Evolutionary conservation across 176 grass and related monocot species (phyloP), one percentile per base, ranked within the genome.

Genomic region (Metroxylon sagu): DNA sequence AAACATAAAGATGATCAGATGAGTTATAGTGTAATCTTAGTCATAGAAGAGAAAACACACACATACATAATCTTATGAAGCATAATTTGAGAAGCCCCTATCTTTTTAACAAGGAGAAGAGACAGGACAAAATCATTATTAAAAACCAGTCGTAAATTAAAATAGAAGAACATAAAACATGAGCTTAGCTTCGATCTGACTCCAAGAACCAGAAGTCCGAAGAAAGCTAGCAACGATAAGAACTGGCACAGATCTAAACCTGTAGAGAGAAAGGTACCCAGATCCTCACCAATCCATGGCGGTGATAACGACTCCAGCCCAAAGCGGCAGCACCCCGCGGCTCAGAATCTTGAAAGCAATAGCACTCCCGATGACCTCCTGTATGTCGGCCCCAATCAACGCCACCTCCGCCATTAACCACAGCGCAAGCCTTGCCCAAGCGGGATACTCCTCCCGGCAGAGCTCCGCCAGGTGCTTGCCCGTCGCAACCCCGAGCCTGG

Each of bases 291-390:
- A 90, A 63, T 96, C 91, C 75, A 87, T 64, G 62, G 91, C 91
- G 68, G 91, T 96, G 71, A 96, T 87, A 25, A 96, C 72, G 29
- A 90, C 91, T 58, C 91, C 91, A 68, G 83, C 83, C 91, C 91
- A 96, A 60, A 96, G 91, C 54, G 91, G 86, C 65, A 96, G 64
- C 59, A 80, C 74, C 12, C 91, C 91, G 2, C 69, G 61, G 70
- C 86, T 96, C 14, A 96, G 82, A 58, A 96, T 96, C 83, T 96
- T 96, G 68, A 96, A 87, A 26, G 91, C 91, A 74, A 96, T 87
- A 52, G 91, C 91, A 57, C 91, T 96, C 0, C 91, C 86, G 25
- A 96, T 96, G 59, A 96, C 91, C 80, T 96, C 91, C 78, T 96
- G 91, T 3, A 96, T 90, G 53, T 96, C 91, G 0, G 91, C 91